Percentiles rank a stretch among this genome's conserved stretches.
Conservation (phyloP, 331 rosid genomes). For the Acacia pycnantha region DNA sequence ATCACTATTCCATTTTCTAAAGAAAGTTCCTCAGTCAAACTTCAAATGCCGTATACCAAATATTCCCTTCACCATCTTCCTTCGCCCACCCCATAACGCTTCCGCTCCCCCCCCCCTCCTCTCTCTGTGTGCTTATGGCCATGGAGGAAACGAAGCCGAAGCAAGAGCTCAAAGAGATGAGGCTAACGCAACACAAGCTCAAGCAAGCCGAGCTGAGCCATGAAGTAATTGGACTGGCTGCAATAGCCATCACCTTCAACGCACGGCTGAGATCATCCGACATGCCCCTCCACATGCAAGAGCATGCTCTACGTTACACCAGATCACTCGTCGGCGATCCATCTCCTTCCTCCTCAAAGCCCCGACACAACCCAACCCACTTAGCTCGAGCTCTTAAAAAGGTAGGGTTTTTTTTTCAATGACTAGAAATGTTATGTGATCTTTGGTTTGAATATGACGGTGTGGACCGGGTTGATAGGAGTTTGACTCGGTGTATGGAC, state of each 20-base stretch:
- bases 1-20: not conserved
- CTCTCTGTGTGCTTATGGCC: not conserved
- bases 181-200: not conserved
- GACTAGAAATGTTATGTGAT: not conserved
- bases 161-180: conserved; percentile 25
- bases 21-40: not conserved
- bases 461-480: conserved; percentile 35
- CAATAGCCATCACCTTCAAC: conserved; percentile 54
- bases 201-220: conserved; percentile 1
- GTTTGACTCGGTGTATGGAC: conserved; percentile 61
- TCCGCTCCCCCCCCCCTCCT: not conserved
- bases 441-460: not conserved
- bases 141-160: conserved; percentile 25
- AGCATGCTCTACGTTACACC: conserved; percentile 53
- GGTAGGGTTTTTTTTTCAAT: conserved; percentile 22
- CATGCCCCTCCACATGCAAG: conserved; percentile 67
- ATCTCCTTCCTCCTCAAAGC: conserved; percentile 22
- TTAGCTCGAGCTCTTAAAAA: conserved; percentile 68
- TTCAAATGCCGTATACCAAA: not conserved
- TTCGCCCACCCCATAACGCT: not conserved
- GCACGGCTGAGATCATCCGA: conserved; percentile 61
- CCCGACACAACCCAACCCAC: conserved; percentile 38
- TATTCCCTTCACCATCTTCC: not conserved
- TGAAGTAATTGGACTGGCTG: conserved; percentile 45
- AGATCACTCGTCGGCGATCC: conserved; percentile 39